Percentiles rank a stretch among this genome's conserved stretches.
Evolutionary conservation across 352 stramenopile genomes (phyloP).

Genomic region (Phytophthora macrochlamydospora): DNA sequence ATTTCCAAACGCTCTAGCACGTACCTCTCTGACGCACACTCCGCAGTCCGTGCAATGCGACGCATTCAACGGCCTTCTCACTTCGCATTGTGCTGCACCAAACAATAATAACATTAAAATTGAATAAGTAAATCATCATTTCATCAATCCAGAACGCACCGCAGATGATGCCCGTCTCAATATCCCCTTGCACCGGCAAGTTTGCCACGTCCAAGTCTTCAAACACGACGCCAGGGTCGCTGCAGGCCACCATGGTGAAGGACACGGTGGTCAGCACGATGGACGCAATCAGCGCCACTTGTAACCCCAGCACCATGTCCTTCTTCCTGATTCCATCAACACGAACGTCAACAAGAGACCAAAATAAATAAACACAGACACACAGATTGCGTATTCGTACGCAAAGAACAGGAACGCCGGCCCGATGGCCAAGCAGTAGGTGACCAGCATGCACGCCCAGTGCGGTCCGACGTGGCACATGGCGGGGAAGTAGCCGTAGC

Average conservation of each 20-base stretch:
- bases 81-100: slow-evolving; percentile 72
- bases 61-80: slow-evolving; percentile 66
- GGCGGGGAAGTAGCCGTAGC: slow-evolving; percentile 62
- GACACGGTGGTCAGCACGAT: slow-evolving; percentile 64
- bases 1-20: neutral
- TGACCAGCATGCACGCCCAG: slow-evolving; percentile 77
- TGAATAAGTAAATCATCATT: too few species aligned
- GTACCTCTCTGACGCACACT: slow-evolving; percentile 72
- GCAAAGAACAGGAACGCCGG: slow-evolving; percentile 61
- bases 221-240: slow-evolving; percentile 74
- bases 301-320: slow-evolving; percentile 45
- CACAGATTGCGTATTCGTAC: slow-evolving; percentile 22
- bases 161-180: slow-evolving; percentile 67
- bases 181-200: slow-evolving; percentile 30
- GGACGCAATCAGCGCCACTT: slow-evolving; percentile 53
- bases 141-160: slow-evolving; percentile 27
- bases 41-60: slow-evolving; percentile 85
- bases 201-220: slow-evolving; percentile 39
- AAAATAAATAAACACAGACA: neutral
- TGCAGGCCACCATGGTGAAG: slow-evolving; percentile 82
- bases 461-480: slow-evolving; percentile 76
- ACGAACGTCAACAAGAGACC: neutral
- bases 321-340: slow-evolving; percentile 22
- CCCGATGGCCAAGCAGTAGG: slow-evolving; percentile 66
- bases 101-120: slow-evolving; percentile 11